Conservation (phyloP, 108 stramenopile species). For the Cyclotella distinguenda region DNA sequence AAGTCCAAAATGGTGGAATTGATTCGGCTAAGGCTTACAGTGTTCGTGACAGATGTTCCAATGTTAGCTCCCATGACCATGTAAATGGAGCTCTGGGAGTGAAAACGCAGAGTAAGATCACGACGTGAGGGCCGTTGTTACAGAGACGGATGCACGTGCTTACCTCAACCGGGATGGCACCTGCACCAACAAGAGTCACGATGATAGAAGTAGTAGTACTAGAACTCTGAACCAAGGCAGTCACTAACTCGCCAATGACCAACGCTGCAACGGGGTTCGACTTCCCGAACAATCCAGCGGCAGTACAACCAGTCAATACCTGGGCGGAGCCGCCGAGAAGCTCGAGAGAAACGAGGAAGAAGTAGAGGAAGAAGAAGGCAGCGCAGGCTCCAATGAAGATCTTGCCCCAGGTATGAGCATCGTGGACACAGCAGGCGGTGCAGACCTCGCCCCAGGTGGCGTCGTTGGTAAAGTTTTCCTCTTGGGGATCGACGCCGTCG, state of each 20-base stretch:
- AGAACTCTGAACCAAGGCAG: conserved; percentile 85
- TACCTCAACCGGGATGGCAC: conserved; percentile 49
- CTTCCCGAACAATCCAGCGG: conserved; percentile 77
- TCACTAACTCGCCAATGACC: conserved; percentile 81
- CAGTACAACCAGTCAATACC: conserved; percentile 79
- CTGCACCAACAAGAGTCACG: conserved; percentile 80
- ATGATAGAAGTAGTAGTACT: conserved; percentile 89
- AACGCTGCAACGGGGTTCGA: conserved; percentile 86
- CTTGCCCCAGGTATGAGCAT: conserved; percentile 55
- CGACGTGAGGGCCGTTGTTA: not conserved
- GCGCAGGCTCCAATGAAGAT: conserved; percentile 50
- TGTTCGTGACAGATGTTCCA: conserved; percentile 85
- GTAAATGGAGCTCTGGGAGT: conserved; percentile 66
- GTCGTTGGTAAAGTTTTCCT: no score
- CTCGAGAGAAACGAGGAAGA: conserved; percentile 84
- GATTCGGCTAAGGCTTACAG: not conserved
- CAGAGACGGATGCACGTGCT: not conserved
- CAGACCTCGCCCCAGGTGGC: conserved; percentile 82
- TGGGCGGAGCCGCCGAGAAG: conserved; percentile 79
- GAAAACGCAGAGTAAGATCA: not conserved
- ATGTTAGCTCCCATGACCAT: conserved; percentile 94
- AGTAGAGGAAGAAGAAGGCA: conserved; percentile 85
- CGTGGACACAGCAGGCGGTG: conserved; percentile 71
- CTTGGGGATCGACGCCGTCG: no score
- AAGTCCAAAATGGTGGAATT: not conserved